A percentile compares a stretch with the other conserved stretches of the same genome.
Evolutionary conservation across 2,329 filamentous ascomycete genomes (phyloP).

Genomic region (Nigrospora oryzae): DNA sequence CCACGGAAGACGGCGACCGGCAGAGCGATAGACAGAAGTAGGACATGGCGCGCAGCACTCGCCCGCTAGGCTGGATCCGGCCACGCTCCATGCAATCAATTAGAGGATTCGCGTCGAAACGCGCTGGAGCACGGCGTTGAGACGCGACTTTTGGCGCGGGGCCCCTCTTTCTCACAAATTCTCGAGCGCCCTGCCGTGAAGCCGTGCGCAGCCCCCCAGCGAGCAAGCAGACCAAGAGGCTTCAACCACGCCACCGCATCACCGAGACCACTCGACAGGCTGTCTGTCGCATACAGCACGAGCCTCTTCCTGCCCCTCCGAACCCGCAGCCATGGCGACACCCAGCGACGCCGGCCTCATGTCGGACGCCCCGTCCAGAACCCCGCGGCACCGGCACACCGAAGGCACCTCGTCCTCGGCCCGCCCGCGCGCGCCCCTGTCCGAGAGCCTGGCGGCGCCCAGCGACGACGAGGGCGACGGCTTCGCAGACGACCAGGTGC

Average conservation of each 20-base stretch:
- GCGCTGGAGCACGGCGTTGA: background rate
- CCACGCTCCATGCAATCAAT: background rate
- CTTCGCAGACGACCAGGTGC: constrained; percentile 57
- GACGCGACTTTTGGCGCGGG: background rate
- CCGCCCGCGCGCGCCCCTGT: constrained; percentile 50
- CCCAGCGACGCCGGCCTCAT: constrained; percentile 50
- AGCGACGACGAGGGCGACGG: constrained; percentile 56
- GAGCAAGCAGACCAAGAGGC: too few species aligned
- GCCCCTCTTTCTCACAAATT: constrained; percentile 3
- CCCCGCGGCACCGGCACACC: constrained; percentile 32
- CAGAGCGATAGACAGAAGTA: too few species aligned
- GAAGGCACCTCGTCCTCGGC: constrained; percentile 47
- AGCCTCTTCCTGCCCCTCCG: too few species aligned
- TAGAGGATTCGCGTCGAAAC: background rate
- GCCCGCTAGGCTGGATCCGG: background rate
- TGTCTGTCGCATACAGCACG: too few species aligned
- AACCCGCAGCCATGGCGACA: constrained; percentile 31
- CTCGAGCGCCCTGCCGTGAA: background rate
- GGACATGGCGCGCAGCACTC: too few species aligned
- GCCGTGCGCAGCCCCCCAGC: too few species aligned
- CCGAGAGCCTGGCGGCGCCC: constrained; percentile 50
- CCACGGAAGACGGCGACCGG: too few species aligned
- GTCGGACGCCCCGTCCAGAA: constrained; percentile 44
- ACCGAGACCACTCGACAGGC: too few species aligned
- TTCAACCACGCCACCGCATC: too few species aligned